A percentile compares a stretch with the other conserved stretches of the same genome.
Conservation (phyloP, 441 rosid species). For the Manihot esculenta region DNA sequence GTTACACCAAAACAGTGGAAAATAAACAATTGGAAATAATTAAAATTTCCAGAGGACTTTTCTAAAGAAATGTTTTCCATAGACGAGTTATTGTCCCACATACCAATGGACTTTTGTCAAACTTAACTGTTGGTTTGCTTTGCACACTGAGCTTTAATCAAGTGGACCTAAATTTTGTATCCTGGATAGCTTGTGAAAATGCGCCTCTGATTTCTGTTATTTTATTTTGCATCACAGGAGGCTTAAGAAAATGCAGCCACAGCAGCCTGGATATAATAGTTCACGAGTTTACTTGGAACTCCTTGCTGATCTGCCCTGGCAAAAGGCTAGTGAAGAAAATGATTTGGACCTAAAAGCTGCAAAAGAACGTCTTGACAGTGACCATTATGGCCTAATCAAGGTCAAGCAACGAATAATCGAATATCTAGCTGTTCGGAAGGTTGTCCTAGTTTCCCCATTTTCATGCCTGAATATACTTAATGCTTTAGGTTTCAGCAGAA, state of each 20-base stretch:
- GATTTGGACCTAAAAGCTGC: conserved; percentile 87
- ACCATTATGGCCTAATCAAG: conserved; percentile 86
- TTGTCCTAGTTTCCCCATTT: conserved; percentile 31
- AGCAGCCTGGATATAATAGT: conserved; percentile 99
- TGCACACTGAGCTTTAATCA: background rate
- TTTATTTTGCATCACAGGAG: conserved; percentile 53
- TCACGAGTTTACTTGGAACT: conserved; percentile 95
- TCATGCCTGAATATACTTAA: conserved; percentile 17
- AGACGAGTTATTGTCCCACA: background rate
- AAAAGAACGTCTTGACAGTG: conserved; percentile 91
- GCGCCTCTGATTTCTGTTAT: conserved; percentile 5
- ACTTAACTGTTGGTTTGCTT: conserved; percentile 3
- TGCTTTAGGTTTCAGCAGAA: conserved; percentile 21
- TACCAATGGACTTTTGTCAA: conserved; percentile 1
- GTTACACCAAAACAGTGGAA: background rate
- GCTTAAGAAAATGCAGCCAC: conserved; percentile 99
- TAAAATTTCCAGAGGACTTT: background rate
- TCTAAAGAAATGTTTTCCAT: background rate
- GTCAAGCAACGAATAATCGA: conserved; percentile 97
- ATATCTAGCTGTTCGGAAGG: conserved; percentile 99
- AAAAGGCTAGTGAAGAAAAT: conserved; percentile 83
- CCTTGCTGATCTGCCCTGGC: conserved; percentile 98
- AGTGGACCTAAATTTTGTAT: conserved; percentile 2
- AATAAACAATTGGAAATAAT: too few species aligned
- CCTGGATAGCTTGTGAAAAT: conserved; percentile 5